These are phyloP conservation scores for Aspergillus sclerotiicarbonarius DNA, from an alignment of 495 filamentous ascomycete genomes.

Conservation along the genomic window DNA sequence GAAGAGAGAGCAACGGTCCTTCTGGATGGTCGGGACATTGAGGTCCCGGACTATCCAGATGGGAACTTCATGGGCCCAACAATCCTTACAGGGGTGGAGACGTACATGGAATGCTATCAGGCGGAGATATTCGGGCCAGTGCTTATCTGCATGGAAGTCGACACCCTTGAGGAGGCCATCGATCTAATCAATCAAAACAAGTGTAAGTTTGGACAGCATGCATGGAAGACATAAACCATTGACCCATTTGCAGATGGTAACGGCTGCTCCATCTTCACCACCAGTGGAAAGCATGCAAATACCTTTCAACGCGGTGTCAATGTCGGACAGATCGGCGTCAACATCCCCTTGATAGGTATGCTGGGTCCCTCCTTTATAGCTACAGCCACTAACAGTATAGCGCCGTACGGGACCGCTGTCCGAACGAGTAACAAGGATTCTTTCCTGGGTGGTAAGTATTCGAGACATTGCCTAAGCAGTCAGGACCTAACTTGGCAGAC, in stretches of 20 bases:
- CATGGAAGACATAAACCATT: background rate
- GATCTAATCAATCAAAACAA: slow-evolving; percentile 31
- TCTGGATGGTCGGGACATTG: slow-evolving; percentile 23
- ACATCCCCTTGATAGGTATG: slow-evolving; percentile 30
- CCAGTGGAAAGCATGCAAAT: slow-evolving; percentile 25
- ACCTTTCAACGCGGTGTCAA: slow-evolving; percentile 28
- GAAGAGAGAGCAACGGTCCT: slow-evolving; percentile 23
- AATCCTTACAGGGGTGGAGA: slow-evolving; percentile 25
- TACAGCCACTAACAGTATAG: background rate
- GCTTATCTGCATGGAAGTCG: slow-evolving; percentile 29
- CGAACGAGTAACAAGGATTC: slow-evolving; percentile 30
- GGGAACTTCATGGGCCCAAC: slow-evolving; percentile 33
- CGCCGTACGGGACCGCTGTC: slow-evolving; percentile 26
- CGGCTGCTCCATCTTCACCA: slow-evolving; percentile 29
- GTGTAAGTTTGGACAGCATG: slow-evolving; percentile 15
- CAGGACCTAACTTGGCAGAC: slow-evolving; percentile 12
- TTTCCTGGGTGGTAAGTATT: slow-evolving; percentile 27
- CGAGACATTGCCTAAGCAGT: background rate
- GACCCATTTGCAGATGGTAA: slow-evolving; percentile 23
- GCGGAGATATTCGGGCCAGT: slow-evolving; percentile 33
- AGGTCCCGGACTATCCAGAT: slow-evolving; percentile 24
- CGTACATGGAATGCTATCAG: slow-evolving; percentile 33
- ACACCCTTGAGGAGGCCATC: slow-evolving; percentile 28
- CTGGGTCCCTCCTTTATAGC: background rate
- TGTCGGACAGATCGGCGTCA: slow-evolving; percentile 31